Evolutionary conservation across 2,329 filamentous ascomycete species (phyloP).

Genomic region (Trichoderma sp.): DNA sequence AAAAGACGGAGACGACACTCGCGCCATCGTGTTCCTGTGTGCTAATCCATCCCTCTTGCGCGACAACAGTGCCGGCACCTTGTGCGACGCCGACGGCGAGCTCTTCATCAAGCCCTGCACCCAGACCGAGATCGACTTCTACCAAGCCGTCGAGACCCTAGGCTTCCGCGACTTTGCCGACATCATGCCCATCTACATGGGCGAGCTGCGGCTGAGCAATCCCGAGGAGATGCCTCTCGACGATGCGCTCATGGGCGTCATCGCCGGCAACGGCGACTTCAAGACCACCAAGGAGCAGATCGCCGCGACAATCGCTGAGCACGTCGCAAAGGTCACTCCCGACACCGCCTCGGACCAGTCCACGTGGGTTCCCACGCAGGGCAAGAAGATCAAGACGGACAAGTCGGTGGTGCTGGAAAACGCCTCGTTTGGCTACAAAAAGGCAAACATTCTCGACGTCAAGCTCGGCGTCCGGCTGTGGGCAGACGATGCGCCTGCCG

Average conservation of each 20-base stretch:
- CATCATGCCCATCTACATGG: slow-evolving; percentile 82
- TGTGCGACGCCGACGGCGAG: slow-evolving; percentile 77
- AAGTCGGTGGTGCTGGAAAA: slow-evolving; percentile 83
- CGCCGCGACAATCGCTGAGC: slow-evolving; percentile 32
- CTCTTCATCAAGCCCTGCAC: slow-evolving; percentile 96
- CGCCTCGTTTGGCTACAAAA: slow-evolving; percentile 72
- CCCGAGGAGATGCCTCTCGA: slow-evolving; percentile 47
- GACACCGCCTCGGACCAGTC: background rate
- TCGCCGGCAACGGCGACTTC: slow-evolving; percentile 37
- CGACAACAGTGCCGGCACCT: slow-evolving; percentile 72
- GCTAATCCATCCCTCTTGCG: slow-evolving; percentile 3
- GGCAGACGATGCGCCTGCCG: slow-evolving; percentile 65
- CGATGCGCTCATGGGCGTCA: slow-evolving; percentile 44
- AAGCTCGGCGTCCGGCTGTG: slow-evolving; percentile 86
- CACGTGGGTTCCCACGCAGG: slow-evolving; percentile 48
- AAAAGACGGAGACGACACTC: background rate
- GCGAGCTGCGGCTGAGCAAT: slow-evolving; percentile 68
- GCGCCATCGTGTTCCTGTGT: background rate
- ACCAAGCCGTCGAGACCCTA: slow-evolving; percentile 62
- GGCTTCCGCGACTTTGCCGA: slow-evolving; percentile 70
- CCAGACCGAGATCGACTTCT: slow-evolving; percentile 80
- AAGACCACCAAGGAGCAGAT: slow-evolving; percentile 35
- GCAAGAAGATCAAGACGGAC: slow-evolving; percentile 67
- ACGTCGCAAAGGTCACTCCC: slow-evolving; percentile 28
- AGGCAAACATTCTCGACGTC: slow-evolving; percentile 87